Conservation (phyloP, 495 filamentous ascomycete genomes). For the Aspergillus indologenus region DNA sequence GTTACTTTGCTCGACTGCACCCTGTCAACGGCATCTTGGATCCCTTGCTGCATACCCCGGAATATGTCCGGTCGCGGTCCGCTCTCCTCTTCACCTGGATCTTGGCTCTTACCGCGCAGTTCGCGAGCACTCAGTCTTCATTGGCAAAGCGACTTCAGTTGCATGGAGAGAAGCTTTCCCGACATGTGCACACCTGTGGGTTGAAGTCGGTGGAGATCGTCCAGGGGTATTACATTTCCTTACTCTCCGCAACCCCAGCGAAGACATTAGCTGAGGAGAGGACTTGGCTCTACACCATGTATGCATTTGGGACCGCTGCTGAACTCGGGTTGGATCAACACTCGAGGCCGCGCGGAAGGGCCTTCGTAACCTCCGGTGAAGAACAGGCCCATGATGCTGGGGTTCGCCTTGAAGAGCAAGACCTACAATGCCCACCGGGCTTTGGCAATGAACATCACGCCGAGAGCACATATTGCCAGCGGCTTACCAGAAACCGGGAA, state of each 20-base stretch:
- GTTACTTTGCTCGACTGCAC: constrained; percentile 60
- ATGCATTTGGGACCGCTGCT: constrained; percentile 26
- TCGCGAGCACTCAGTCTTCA: constrained; percentile 51
- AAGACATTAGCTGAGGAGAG: constrained; percentile 24
- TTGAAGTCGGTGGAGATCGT: constrained; percentile 65
- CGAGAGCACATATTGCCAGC: constrained; percentile 3
- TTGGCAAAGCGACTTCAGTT: constrained; percentile 55
- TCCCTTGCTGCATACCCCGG: constrained; percentile 55
- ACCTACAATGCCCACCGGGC: too few relatives aligned
- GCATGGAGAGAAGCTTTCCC: constrained; percentile 58
- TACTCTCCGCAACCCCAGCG: constrained; percentile 26
- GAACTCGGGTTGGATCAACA: constrained; percentile 27
- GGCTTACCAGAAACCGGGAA: constrained; percentile 24
- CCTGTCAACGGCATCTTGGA: constrained; percentile 65
- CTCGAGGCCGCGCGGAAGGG: not conserved
- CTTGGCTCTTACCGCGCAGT: constrained; percentile 57
- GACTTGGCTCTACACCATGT: constrained; percentile 29
- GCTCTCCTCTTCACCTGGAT: constrained; percentile 65
- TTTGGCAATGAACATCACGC: not conserved
- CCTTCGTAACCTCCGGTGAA: not conserved
- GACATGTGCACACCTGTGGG: constrained; percentile 52
- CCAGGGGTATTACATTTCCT: constrained; percentile 30
- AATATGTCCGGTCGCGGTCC: constrained; percentile 58
- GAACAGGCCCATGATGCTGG: not conserved
- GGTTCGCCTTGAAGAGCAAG: too few relatives aligned